Percentiles rank a stretch among this genome's conserved stretches.
phyloP scores from a whole-genome alignment of 1,139 yeast genomes.

The Magnusiomyces fungicola region DNA sequence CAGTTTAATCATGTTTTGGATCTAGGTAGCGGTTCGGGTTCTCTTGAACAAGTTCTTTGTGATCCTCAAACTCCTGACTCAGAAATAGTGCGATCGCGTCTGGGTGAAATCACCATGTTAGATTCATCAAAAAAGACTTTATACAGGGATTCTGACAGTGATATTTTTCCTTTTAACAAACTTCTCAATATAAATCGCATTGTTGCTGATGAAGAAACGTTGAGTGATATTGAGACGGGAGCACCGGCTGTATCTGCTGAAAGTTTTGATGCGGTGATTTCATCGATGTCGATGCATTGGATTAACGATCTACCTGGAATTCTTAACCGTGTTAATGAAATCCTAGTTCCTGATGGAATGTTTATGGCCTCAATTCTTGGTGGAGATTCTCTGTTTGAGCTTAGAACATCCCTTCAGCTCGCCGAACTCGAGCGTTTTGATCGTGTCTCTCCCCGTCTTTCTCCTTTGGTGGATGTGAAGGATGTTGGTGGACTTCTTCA shows the following conservation, averaged over 20 bases:
- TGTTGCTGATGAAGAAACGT: conserved; percentile 60
- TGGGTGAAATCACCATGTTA: conserved; percentile 56
- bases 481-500: conserved; percentile 70
- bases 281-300: conserved; percentile 78
- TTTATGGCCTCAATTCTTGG: conserved; percentile 81
- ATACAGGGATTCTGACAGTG: conserved; percentile 41
- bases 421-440: conserved; percentile 78
- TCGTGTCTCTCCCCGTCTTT: conserved; percentile 71
- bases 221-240: conserved; percentile 10
- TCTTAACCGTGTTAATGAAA: conserved; percentile 48
- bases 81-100: conserved; percentile 42
- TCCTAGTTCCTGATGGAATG: conserved; percentile 73
- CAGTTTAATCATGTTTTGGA: conserved; percentile 56
- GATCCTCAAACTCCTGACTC: conserved; percentile 40
- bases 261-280: conserved; percentile 63
- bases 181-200: conserved; percentile 41
- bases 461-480: conserved; percentile 72
- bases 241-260: conserved; percentile 22
- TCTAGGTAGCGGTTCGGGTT: conserved; percentile 68
- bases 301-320: conserved; percentile 70
- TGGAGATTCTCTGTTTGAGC: conserved; percentile 75
- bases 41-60: conserved; percentile 39
- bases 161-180: conserved; percentile 34
- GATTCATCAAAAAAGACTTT: conserved; percentile 55
- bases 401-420: conserved; percentile 69